Percentiles rank a stretch among this genome's conserved stretches.
Conservation (phyloP, 139 green algal genomes). For the Volvox reticuliferus region DNA sequence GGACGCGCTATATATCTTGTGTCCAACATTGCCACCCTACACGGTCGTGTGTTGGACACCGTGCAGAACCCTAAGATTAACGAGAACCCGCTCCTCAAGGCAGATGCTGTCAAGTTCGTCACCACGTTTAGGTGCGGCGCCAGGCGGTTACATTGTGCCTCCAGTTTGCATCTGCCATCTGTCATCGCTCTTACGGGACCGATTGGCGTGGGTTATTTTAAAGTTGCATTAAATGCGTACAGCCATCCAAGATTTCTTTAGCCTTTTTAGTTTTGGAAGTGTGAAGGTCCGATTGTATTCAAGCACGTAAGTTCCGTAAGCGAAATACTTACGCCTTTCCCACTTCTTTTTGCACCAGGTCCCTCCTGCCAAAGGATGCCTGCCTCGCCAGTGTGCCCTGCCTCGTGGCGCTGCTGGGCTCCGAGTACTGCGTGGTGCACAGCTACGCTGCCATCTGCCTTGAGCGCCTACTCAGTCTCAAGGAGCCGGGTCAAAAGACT, state of each 20-base stretch:
- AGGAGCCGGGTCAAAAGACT: slow-evolving; percentile 43
- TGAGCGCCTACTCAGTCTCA: slow-evolving; percentile 88
- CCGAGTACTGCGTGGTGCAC: slow-evolving; percentile 94
- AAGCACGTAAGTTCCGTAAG: no score
- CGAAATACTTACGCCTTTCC: background rate
- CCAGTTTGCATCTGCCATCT: background rate
- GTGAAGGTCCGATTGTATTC: no score
- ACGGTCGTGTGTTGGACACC: no score
- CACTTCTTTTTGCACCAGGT: slow-evolving; percentile 63
- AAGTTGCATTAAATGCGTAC: no score
- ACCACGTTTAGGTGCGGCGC: slow-evolving; percentile 87
- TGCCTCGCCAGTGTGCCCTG: slow-evolving; percentile 76
- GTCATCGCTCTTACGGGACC: no score
- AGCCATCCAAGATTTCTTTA: no score
- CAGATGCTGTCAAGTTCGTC: slow-evolving; percentile 96
- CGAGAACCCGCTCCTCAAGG: slow-evolving; percentile 89
- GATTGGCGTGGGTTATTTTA: no score
- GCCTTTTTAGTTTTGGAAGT: no score
- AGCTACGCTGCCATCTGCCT: slow-evolving; percentile 94
- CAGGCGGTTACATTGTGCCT: background rate
- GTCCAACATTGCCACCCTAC: no score
- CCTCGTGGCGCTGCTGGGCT: slow-evolving; percentile 77
- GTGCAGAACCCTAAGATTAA: slow-evolving; percentile 63
- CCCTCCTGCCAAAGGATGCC: slow-evolving; percentile 81
- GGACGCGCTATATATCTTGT: no score